These are phyloP conservation scores for Hypoxylon sp. DNA, from an alignment of 2,329 filamentous ascomycete species.

Conservation along the genomic window DNA sequence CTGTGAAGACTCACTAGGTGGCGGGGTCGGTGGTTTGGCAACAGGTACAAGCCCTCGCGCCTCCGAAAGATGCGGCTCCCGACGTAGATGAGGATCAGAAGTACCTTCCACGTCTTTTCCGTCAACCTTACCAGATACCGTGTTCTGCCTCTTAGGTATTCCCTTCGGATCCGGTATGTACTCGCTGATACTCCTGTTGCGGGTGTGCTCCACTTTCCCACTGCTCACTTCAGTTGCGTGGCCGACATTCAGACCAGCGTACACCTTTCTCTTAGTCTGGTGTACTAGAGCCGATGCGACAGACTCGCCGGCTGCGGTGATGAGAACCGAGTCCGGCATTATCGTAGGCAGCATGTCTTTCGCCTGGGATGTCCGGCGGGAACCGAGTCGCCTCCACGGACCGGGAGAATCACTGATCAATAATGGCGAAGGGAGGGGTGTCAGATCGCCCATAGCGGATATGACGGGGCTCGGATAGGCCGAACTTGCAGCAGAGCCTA, in stretches of 20 bases:
- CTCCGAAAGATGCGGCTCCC: slow-evolving; percentile 82
- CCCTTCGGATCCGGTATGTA: slow-evolving; percentile 78
- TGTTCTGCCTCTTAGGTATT: slow-evolving; percentile 75
- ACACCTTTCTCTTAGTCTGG: slow-evolving; percentile 65
- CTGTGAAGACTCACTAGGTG: slow-evolving; percentile 75
- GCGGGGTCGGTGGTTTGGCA: slow-evolving; percentile 78
- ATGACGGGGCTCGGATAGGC: slow-evolving; percentile 76
- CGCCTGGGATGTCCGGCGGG: slow-evolving; percentile 59
- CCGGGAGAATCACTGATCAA: slow-evolving; percentile 70
- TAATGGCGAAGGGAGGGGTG: slow-evolving; percentile 79
- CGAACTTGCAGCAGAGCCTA: slow-evolving; percentile 69
- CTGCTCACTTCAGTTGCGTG: slow-evolving; percentile 42
- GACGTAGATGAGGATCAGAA: slow-evolving; percentile 63
- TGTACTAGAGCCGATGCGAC: slow-evolving; percentile 59
- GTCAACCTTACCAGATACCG: slow-evolving; percentile 69
- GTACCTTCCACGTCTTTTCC: slow-evolving; percentile 46
- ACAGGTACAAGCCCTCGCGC: slow-evolving; percentile 75
- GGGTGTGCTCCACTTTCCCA: slow-evolving; percentile 58
- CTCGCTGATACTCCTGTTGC: slow-evolving; percentile 88
- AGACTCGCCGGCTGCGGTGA: slow-evolving; percentile 61
- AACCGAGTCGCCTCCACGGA: slow-evolving; percentile 66
- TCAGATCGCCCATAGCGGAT: slow-evolving; percentile 78
- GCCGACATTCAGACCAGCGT: slow-evolving; percentile 55
- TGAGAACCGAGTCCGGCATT: slow-evolving; percentile 56
- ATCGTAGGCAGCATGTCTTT: slow-evolving; percentile 46